Conservation (phyloP, 2,329 filamentous ascomycete species). For the Colletotrichum eleusines region DNA sequence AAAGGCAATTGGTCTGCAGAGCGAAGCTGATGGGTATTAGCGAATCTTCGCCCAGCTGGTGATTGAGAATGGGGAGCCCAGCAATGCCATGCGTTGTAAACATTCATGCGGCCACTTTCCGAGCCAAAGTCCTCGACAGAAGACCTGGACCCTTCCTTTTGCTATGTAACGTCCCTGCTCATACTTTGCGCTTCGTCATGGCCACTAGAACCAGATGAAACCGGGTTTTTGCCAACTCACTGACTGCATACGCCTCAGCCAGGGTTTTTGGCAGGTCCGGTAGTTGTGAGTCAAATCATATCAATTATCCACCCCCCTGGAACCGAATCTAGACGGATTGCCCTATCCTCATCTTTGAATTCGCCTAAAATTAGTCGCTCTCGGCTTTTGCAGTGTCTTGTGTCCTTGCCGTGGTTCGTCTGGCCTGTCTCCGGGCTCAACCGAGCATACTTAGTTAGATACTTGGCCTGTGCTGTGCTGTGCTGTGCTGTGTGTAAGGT, state of each 20-base stretch:
- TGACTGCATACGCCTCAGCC: not conserved
- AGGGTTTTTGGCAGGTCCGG: not conserved
- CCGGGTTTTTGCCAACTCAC: constrained; percentile 13
- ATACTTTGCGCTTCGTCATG: constrained; percentile 21
- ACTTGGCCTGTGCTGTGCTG: too few relatives aligned
- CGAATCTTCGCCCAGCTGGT: constrained; percentile 1
- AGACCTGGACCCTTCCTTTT: constrained; percentile 23
- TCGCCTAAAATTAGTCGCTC: not conserved
- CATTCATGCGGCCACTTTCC: constrained; percentile 34
- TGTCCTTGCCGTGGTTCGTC: not conserved
- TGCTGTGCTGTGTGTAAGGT: not conserved
- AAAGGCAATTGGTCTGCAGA: constrained; percentile 14
- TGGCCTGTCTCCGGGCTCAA: not conserved
- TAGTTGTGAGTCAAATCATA: not conserved
- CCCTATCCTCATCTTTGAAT: not conserved
- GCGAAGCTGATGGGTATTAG: not conserved
- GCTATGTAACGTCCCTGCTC: not conserved
- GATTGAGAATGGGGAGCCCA: constrained; percentile 15
- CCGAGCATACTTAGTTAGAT: not conserved
- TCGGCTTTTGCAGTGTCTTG: not conserved
- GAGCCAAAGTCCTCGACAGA: not conserved
- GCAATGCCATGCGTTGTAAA: constrained; percentile 25
- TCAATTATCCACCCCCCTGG: not conserved
- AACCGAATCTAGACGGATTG: constrained; percentile 3
- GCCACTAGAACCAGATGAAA: constrained; percentile 34